These are phyloP conservation scores for Helianthus tuberosus DNA, from an alignment of 129 eudicot genomes.

Conservation along the genomic window DNA sequence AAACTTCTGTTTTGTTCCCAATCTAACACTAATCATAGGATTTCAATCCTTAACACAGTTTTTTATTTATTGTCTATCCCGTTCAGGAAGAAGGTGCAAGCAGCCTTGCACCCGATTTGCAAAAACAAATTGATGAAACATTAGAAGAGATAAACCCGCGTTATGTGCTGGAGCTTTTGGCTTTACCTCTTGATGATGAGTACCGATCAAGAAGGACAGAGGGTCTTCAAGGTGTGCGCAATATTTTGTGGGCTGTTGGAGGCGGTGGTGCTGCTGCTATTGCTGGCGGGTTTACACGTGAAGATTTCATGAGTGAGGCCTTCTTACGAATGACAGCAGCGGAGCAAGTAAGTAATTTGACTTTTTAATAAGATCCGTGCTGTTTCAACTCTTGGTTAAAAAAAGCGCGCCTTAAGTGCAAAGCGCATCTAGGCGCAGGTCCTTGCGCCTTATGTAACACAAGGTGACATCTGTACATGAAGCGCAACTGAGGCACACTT, in stretches of 20 bases:
- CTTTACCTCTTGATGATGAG: slow-evolving; percentile 81
- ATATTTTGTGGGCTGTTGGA: slow-evolving; percentile 96
- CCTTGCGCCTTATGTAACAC: too few relatives aligned
- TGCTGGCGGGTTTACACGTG: slow-evolving; percentile 93
- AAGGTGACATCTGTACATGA: too few relatives aligned
- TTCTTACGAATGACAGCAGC: slow-evolving; percentile 79
- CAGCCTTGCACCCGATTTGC: slow-evolving; percentile 94
- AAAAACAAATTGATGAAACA: slow-evolving; percentile 95
- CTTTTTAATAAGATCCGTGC: not conserved
- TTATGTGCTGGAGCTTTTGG: slow-evolving; percentile 89
- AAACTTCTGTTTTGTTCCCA: too few relatives aligned
- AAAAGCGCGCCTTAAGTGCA: too few relatives aligned
- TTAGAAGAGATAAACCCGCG: slow-evolving; percentile 88
- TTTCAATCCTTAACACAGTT: too few relatives aligned
- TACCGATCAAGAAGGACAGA: slow-evolving; percentile 66
- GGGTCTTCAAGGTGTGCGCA: slow-evolving; percentile 95
- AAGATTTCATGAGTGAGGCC: slow-evolving; percentile 95
- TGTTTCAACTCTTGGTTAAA: too few relatives aligned
- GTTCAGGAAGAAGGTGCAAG: slow-evolving; percentile 98
- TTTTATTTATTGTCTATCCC: not conserved
- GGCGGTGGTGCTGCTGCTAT: slow-evolving; percentile 98
- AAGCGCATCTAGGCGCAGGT: too few relatives aligned
- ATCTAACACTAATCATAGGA: too few relatives aligned
- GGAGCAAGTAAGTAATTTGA: slow-evolving; percentile 68
- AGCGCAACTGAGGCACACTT: too few relatives aligned